Conservation (phyloP, 768 basidiomycete genomes). For the Boletales sp. region DNA sequence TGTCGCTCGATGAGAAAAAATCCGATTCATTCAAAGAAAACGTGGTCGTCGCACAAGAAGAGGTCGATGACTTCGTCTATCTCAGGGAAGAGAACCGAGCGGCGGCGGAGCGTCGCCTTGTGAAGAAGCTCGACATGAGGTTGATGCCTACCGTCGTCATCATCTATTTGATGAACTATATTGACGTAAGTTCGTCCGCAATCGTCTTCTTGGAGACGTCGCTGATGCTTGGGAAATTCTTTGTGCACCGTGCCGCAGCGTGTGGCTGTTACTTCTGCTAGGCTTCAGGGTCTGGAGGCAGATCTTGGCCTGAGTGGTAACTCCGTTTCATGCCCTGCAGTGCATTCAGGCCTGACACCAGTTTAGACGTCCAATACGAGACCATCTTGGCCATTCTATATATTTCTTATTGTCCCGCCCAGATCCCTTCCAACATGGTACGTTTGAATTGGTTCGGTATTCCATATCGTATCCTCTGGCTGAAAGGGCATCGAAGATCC, state of each 20-base stretch:
- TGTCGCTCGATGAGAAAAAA: too few species aligned
- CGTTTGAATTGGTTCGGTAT: not conserved
- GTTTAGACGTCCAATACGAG: conserved; percentile 50
- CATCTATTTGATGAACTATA: conserved; percentile 66
- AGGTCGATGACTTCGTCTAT: not conserved
- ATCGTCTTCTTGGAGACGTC: not conserved
- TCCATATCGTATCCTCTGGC: too few species aligned
- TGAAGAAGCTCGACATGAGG: conserved; percentile 53
- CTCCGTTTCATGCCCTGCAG: too few species aligned
- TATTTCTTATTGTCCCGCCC: conserved; percentile 60
- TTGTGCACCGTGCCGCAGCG: conserved; percentile 33
- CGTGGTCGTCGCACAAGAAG: too few species aligned
- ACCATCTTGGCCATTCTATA: conserved; percentile 55
- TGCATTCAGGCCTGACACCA: not conserved
- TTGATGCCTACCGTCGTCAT: conserved; percentile 55
- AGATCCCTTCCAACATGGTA: conserved; percentile 31
- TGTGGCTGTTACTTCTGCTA: conserved; percentile 46
- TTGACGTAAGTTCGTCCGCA: conserved; percentile 43
- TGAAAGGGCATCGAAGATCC: conserved; percentile 33
- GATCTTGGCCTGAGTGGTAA: conserved; percentile 45
- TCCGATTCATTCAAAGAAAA: too few species aligned
- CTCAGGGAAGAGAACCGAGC: conserved; percentile 4
- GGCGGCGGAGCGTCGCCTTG: conserved; percentile 32
- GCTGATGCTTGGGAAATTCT: not conserved
- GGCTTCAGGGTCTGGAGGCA: conserved; percentile 48